A percentile compares a stretch with the other conserved stretches of the same genome.
These are phyloP conservation scores for Meyerozyma smithsonii DNA, from an alignment of 1,139 yeast species.

Conservation along the genomic window DNA sequence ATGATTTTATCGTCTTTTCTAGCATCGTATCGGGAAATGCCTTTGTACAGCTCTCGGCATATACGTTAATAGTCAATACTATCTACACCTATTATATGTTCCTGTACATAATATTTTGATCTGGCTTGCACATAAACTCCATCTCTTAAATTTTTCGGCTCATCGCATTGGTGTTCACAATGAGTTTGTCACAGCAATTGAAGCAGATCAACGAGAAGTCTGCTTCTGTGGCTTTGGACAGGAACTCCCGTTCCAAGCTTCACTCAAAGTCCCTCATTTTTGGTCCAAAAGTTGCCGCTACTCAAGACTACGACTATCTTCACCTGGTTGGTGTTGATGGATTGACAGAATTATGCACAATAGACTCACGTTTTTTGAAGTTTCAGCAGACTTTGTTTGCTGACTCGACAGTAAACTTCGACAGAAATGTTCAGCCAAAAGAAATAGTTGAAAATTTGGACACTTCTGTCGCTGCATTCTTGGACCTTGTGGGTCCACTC, in stretches of 20 bases:
- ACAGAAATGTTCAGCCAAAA: conserved; percentile 70
- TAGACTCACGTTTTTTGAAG: conserved; percentile 70
- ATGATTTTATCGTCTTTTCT: too few species aligned
- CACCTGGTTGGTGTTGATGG: conserved; percentile 73
- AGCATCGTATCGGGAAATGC: too few species aligned
- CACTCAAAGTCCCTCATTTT: conserved; percentile 87
- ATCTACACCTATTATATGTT: background rate
- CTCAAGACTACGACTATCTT: conserved; percentile 86
- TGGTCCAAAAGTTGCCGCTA: conserved; percentile 82
- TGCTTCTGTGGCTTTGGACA: conserved; percentile 75
- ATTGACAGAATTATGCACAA: conserved; percentile 59
- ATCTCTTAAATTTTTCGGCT: conserved; percentile 3
- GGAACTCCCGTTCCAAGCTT: conserved; percentile 78
- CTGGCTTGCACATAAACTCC: background rate
- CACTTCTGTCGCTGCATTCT: conserved; percentile 67
- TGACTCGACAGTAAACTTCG: conserved; percentile 72
- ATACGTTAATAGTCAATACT: too few species aligned
- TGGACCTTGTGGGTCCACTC: conserved; percentile 69
- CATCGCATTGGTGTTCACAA: conserved; percentile 23
- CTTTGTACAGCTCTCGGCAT: too few species aligned
- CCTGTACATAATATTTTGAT: background rate
- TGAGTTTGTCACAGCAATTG: conserved; percentile 76
- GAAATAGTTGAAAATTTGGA: conserved; percentile 75
- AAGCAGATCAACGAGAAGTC: conserved; percentile 63
- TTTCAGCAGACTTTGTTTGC: conserved; percentile 75